phyloP scores from a whole-genome alignment of 352 stramenopile species.

The Lagenidium giganteum region DNA sequence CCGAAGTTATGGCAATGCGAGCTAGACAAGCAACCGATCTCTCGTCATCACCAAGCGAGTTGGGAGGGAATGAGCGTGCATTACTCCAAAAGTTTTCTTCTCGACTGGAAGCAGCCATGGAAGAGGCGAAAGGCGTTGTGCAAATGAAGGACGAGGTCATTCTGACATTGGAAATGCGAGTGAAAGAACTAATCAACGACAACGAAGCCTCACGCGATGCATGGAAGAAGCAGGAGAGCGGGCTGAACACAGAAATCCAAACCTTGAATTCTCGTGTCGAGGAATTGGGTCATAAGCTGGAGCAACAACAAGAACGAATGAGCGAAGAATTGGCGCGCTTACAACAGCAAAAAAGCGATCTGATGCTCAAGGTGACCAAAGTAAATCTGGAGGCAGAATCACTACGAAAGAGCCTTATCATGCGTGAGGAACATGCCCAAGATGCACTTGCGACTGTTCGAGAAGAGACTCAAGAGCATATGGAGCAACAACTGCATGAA shows the following conservation, averaged over 20 bases:
- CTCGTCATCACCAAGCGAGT: no score
- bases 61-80: conserved; percentile 29
- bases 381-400: no score
- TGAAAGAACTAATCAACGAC: conserved; percentile 20
- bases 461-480: no score
- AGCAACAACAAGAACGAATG: no score
- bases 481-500: no score
- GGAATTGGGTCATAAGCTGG: conserved; percentile 1
- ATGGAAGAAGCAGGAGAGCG: conserved; percentile 13
- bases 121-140: conserved; percentile 65
- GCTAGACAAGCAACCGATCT: conserved; percentile 1
- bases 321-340: no score
- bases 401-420: no score
- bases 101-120: conserved; percentile 53
- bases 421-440: no score
- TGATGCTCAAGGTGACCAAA: no score
- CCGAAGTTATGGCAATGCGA: conserved; percentile 38
- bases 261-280: conserved; percentile 3
- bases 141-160: conserved; percentile 63
- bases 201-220: conserved; percentile 14
- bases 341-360: no score
- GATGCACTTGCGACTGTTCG: no score
- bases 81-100: conserved; percentile 53
- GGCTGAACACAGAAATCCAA: conserved; percentile 17
- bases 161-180: conserved; percentile 30